phyloP scores from a whole-genome alignment of 2,329 filamentous ascomycete species.

The Aspergillus phoenicis region DNA sequence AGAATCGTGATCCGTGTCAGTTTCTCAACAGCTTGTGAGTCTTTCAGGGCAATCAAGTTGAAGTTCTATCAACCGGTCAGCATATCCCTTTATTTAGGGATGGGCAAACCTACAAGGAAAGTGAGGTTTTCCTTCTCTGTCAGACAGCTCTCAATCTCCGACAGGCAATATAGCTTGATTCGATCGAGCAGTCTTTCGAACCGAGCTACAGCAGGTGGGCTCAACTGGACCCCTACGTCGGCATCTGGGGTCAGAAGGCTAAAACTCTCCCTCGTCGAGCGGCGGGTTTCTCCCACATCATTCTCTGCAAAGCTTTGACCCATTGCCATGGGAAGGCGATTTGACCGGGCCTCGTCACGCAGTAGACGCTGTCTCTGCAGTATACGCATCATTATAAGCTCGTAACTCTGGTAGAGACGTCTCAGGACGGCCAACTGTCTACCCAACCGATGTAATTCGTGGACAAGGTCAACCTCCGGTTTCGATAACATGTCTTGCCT shows the following conservation, averaged over 20 bases:
- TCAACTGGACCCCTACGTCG: constrained; percentile 46
- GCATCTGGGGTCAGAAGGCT: constrained; percentile 25
- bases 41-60: constrained; percentile 74
- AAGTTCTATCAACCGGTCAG: constrained; percentile 61
- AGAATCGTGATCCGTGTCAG: constrained; percentile 72
- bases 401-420: constrained; percentile 64
- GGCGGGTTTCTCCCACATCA: constrained; percentile 46
- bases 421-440: constrained; percentile 63
- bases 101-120: constrained; percentile 57
- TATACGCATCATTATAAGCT: constrained; percentile 63
- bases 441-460: constrained; percentile 61
- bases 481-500: constrained; percentile 59
- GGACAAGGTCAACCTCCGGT: constrained; percentile 49
- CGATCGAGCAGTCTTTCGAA: constrained; percentile 64
- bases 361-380: constrained; percentile 54
- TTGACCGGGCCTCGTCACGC: constrained; percentile 37
- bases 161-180: constrained; percentile 63
- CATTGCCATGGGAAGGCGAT: constrained; percentile 21
- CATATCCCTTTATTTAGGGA: background rate
- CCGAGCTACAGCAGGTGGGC: constrained; percentile 55
- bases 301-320: constrained; percentile 29
- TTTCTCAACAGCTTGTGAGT: constrained; percentile 70
- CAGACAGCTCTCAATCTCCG: constrained; percentile 65
- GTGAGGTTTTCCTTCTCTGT: constrained; percentile 72
- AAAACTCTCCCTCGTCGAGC: constrained; percentile 30